Evolutionary conservation across 345 rosid species (phyloP).

Genomic region (Durio zibethinus): DNA sequence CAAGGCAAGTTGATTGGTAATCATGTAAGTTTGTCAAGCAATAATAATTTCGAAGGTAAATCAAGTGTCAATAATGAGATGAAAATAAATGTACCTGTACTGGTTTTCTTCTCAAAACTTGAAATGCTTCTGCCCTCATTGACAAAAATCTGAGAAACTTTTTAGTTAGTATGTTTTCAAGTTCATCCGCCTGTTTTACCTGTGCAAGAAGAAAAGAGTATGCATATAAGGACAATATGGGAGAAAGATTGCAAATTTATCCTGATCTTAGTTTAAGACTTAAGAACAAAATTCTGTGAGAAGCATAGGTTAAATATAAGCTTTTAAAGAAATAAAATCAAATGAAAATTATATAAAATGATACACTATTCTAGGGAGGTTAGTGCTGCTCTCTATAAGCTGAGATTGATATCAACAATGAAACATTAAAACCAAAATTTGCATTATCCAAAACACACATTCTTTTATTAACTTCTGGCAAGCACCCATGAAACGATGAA

Average conservation of each 20-base stretch:
- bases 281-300: background rate
- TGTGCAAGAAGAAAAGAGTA: conserved; percentile 24
- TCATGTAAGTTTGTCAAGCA: conserved; percentile 15
- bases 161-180: conserved; percentile 87
- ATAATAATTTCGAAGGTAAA: background rate
- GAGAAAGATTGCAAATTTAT: conserved; percentile 4
- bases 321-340: background rate
- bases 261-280: background rate
- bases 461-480: background rate
- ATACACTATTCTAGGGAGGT: background rate
- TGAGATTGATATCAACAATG: background rate
- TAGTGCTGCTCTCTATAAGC: background rate
- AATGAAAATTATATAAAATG: background rate
- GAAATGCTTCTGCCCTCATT: conserved; percentile 99
- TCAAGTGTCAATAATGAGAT: conserved; percentile 9
- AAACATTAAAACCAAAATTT: background rate
- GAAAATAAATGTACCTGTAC: conserved; percentile 53
- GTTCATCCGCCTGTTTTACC: conserved; percentile 98
- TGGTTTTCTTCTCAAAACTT: conserved; percentile 91
- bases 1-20: background rate
- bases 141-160: conserved; percentile 95
- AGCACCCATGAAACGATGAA: background rate
- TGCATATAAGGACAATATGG: background rate
- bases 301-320: background rate
- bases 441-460: background rate